Conservation (phyloP, 495 filamentous ascomycete genomes). For the Podospora conica region DNA sequence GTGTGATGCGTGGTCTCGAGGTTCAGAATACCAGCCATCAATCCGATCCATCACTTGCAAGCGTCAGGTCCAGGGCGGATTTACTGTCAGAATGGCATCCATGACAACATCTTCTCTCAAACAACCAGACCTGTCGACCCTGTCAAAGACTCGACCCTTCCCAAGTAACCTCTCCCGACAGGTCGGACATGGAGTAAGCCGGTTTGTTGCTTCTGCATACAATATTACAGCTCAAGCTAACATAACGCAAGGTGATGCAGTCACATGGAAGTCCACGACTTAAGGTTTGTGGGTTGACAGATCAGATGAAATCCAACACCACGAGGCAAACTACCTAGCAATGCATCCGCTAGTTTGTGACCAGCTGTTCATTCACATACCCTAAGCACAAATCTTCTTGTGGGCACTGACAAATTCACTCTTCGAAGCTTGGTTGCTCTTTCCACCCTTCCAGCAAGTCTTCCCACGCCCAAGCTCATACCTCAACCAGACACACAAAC, state of each 20-base stretch:
- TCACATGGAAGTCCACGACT: not conserved
- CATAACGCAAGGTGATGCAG: not conserved
- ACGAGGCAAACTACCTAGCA: not conserved
- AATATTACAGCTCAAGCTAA: no score
- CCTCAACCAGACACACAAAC: not conserved
- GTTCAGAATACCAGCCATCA: no score
- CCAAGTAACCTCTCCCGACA: no score
- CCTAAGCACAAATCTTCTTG: not conserved
- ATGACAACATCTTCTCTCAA: no score
- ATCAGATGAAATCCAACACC: not conserved
- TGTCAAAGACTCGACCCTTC: no score
- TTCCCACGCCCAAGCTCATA: not conserved
- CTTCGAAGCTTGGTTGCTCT: not conserved
- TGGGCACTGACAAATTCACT: not conserved
- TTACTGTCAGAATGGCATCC: no score
- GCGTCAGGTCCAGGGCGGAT: no score
- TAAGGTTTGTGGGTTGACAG: not conserved
- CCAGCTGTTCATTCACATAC: not conserved
- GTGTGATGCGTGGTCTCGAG: no score
- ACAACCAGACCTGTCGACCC: no score
- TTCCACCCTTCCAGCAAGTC: not conserved
- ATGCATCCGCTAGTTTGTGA: not conserved
- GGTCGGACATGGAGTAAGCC: no score
- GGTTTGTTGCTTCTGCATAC: no score
- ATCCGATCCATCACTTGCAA: no score